Percentiles rank a stretch among this genome's conserved stretches.
Evolutionary conservation across 208 protist genomes (phyloP).

Genomic region (Acanthamoeba culbertsoni): DNA sequence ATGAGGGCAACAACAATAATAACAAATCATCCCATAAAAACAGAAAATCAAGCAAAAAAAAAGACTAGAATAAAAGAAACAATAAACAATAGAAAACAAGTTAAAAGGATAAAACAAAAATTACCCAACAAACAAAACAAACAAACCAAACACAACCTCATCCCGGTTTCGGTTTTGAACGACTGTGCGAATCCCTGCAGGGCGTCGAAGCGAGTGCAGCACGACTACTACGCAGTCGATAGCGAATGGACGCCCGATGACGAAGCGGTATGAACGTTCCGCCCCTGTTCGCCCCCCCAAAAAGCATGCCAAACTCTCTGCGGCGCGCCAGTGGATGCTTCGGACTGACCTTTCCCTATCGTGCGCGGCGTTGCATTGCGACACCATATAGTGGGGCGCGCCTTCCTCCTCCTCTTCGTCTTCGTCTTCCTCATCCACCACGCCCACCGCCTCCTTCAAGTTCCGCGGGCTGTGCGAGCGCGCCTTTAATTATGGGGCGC

Average conservation of each 20-base stretch:
- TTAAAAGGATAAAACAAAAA: background rate
- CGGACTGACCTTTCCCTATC: too few species aligned
- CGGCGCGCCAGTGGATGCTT: too few species aligned
- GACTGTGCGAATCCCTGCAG: too few species aligned
- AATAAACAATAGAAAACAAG: constrained; percentile 29
- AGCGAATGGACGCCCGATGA: constrained; percentile 7
- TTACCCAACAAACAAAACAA: background rate
- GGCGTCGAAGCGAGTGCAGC: constrained; percentile 6
- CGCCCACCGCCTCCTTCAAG: background rate
- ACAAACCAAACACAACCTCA: background rate
- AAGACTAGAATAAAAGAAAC: background rate
- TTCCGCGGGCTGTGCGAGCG: constrained; percentile 7
- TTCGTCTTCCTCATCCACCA: background rate
- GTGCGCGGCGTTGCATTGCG: too few species aligned
- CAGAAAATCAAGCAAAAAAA: too few species aligned
- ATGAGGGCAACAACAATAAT: too few species aligned
- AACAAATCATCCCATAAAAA: too few species aligned
- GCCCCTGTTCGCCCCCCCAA: too few species aligned
- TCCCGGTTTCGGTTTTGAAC: too few species aligned
- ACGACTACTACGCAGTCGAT: constrained; percentile 2
- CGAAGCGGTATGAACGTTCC: background rate
- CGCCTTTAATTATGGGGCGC: background rate
- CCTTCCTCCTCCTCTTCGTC: background rate
- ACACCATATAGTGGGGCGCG: background rate
- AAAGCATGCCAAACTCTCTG: too few species aligned